phyloP scores from a whole-genome alignment of 2,329 filamentous ascomycete species.

The Pseudogymnoascus sp. region DNA sequence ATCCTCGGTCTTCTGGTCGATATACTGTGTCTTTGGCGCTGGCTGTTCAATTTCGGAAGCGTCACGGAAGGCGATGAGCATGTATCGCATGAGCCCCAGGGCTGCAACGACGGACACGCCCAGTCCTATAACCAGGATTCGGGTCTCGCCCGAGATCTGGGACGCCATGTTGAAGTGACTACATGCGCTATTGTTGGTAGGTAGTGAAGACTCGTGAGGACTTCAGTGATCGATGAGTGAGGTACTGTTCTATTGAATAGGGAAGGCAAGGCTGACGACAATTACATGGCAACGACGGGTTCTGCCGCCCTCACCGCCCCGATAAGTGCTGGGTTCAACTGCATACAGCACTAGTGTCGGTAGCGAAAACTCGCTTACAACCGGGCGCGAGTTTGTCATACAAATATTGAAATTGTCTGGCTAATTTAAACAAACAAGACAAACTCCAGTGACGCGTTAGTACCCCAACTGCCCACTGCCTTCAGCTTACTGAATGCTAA shows the following conservation, averaged over 20 bases:
- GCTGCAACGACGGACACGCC: slow-evolving; percentile 52
- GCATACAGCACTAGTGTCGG: neutral
- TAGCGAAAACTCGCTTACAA: neutral
- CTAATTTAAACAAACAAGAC: slow-evolving; percentile 12
- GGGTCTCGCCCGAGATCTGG: slow-evolving; percentile 21
- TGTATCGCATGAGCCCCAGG: slow-evolving; percentile 49
- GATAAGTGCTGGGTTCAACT: neutral
- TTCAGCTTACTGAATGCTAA: slow-evolving; percentile 11
- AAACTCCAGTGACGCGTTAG: slow-evolving; percentile 12
- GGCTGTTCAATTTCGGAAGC: slow-evolving; percentile 60
- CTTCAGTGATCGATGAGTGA: neutral
- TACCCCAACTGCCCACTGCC: slow-evolving; percentile 11
- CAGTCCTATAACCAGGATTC: slow-evolving; percentile 25
- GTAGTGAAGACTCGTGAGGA: neutral
- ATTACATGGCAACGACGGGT: neutral
- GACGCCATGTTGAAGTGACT: neutral
- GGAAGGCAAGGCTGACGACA: neutral
- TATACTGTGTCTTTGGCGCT: slow-evolving; percentile 64
- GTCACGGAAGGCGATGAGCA: slow-evolving; percentile 55
- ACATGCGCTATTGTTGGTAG: slow-evolving; percentile 9
- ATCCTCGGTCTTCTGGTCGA: slow-evolving; percentile 70
- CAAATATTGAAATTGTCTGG: slow-evolving; percentile 8
- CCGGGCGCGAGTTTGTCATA: neutral
- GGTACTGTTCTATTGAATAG: neutral
- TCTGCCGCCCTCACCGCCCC: neutral